Evolutionary conservation across 1,284 basidiomycete genomes (phyloP).

Genomic region (Ceratobasidium sp.): DNA sequence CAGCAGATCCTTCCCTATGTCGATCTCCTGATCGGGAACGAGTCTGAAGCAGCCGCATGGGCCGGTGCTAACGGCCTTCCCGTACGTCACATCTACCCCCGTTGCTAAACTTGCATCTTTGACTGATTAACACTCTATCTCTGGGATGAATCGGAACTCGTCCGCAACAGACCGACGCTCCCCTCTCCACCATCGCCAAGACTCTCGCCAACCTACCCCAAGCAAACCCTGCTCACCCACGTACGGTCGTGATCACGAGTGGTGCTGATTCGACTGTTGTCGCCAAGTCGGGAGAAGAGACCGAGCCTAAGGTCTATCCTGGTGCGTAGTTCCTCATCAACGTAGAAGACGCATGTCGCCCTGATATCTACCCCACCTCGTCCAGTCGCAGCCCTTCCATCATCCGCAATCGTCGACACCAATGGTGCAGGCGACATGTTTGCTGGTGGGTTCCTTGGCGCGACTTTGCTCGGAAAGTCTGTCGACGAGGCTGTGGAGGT

Average conservation of each 20-base stretch:
- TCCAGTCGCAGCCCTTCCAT: slow-evolving; percentile 56
- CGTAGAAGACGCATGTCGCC: too few species aligned
- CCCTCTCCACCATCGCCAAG: slow-evolving; percentile 71
- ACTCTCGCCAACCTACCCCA: slow-evolving; percentile 71
- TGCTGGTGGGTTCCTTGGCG: slow-evolving; percentile 96
- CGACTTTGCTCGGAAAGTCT: slow-evolving; percentile 79
- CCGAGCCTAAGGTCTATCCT: slow-evolving; percentile 54
- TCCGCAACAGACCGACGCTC: slow-evolving; percentile 63
- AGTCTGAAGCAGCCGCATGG: slow-evolving; percentile 91
- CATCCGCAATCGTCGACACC: slow-evolving; percentile 89
- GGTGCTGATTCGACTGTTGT: slow-evolving; percentile 84
- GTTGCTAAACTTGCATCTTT: neutral
- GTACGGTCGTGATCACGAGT: slow-evolving; percentile 91
- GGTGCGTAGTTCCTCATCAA: slow-evolving; percentile 48
- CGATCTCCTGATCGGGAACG: slow-evolving; percentile 93
- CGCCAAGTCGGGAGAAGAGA: slow-evolving; percentile 67
- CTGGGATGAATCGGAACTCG: slow-evolving; percentile 48
- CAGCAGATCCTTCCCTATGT: slow-evolving; percentile 80
- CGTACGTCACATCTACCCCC: slow-evolving; percentile 47
- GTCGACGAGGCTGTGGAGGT: slow-evolving; percentile 82
- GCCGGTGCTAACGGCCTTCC: slow-evolving; percentile 67
- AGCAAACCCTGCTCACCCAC: slow-evolving; percentile 77
- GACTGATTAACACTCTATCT: neutral
- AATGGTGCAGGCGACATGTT: slow-evolving; percentile 99
- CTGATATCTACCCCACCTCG: too few species aligned